Conservation (phyloP, 257 asterid genomes). For the Salvia splendens region DNA sequence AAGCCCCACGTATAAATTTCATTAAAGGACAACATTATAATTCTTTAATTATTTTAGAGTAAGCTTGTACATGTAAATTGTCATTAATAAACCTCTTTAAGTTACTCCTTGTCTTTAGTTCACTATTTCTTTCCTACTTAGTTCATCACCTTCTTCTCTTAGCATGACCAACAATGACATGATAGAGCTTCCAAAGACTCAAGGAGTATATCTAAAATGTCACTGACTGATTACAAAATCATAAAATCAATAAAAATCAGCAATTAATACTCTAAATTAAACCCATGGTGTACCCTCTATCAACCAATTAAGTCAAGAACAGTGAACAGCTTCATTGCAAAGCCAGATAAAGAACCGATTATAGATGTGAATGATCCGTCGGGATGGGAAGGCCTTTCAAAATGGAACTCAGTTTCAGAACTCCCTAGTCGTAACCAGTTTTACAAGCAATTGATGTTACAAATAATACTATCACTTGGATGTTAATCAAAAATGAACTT, state of each 20-base stretch:
- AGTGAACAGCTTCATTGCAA: background rate
- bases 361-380: background rate
- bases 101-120: background rate
- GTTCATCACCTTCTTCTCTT: slow-evolving; percentile 4
- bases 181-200: background rate
- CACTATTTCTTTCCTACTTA: background rate
- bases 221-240: background rate
- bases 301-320: background rate
- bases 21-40: background rate
- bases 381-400: slow-evolving; percentile 2
- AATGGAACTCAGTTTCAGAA: background rate
- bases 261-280: slow-evolving; percentile 3
- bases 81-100: background rate
- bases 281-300: background rate
- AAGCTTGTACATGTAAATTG: background rate
- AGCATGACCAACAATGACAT: background rate
- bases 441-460: background rate
- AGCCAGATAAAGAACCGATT: background rate
- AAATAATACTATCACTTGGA: slow-evolving; percentile 7
- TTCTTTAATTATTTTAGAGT: background rate
- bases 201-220: slow-evolving; percentile 8
- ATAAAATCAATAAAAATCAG: slow-evolving; percentile 8
- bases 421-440: background rate
- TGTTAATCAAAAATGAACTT: background rate
- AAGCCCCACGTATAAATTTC: background rate